Evolutionary conservation across 108 stramenopile genomes (phyloP).

Genomic region (Cyclostephanos tholiformis): DNA sequence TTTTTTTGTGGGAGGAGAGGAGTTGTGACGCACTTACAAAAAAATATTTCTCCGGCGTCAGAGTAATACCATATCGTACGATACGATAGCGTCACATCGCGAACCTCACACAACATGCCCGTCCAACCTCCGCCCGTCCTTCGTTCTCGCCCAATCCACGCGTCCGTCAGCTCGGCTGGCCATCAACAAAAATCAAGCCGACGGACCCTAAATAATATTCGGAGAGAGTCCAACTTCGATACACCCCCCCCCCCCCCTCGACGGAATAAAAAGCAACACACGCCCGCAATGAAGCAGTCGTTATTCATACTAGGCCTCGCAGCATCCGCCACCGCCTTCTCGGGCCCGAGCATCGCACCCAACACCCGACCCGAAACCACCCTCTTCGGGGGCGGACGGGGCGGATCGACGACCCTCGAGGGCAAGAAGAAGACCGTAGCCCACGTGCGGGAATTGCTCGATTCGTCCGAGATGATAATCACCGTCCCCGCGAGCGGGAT

Average conservation of each 20-base stretch:
- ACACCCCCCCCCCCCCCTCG: too few species aligned
- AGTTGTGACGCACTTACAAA: too few species aligned
- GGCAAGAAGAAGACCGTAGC: constrained; percentile 77
- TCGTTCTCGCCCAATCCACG: neutral
- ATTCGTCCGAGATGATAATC: constrained; percentile 83
- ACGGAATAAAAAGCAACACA: too few species aligned
- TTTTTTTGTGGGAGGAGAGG: too few species aligned
- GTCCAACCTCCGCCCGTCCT: neutral
- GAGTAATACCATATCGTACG: too few species aligned
- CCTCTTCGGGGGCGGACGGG: constrained; percentile 78
- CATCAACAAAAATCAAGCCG: too few species aligned
- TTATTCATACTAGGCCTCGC: constrained; percentile 45
- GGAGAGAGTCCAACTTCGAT: too few species aligned
- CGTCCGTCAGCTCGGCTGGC: too few species aligned
- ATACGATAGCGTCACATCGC: too few species aligned
- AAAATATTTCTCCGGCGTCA: constrained; percentile 5
- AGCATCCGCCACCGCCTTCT: constrained; percentile 52
- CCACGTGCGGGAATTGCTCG: constrained; percentile 71
- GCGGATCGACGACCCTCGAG: constrained; percentile 69
- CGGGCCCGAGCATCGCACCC: constrained; percentile 16
- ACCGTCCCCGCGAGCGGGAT: constrained; percentile 74
- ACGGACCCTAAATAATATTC: too few species aligned
- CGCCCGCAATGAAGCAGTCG: constrained; percentile 47
- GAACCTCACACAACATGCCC: neutral
- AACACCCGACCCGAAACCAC: constrained; percentile 43